Conservation (phyloP, 129 eudicot genomes). For the Artemisia annua region DNA sequence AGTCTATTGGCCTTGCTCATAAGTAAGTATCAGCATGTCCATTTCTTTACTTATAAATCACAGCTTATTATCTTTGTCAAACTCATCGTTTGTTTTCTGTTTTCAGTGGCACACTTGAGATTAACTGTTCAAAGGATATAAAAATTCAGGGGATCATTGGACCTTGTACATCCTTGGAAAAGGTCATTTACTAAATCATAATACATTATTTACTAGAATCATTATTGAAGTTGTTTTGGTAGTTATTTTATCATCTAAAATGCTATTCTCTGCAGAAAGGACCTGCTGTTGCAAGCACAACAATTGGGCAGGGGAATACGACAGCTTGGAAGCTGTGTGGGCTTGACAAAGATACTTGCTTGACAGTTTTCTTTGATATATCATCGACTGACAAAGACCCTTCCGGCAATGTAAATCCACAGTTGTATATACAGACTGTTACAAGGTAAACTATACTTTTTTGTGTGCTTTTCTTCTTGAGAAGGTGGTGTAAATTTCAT, state of each 20-base stretch:
- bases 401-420: no score
- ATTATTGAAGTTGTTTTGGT: not conserved
- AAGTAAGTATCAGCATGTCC: conserved; percentile 59
- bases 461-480: no score
- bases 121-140: conserved; percentile 87
- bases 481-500: no score
- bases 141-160: conserved; percentile 90
- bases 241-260: not conserved
- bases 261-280: not conserved
- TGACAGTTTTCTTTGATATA: no score
- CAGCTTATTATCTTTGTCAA: conserved; percentile 1
- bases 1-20: conserved; percentile 84
- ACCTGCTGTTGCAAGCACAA: no score
- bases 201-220: not conserved
- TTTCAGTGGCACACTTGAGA: conserved; percentile 86
- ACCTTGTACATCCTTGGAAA: conserved; percentile 91
- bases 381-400: no score
- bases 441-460: no score
- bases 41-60: not conserved
- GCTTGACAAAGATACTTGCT: no score
- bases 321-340: no score
- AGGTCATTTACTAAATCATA: conserved; percentile 50
- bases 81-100: conserved; percentile 16
- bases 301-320: no score
- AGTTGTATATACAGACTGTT: no score